Conservation (phyloP, 2,329 filamentous ascomycete species). For the Aspergillus sp. region DNA sequence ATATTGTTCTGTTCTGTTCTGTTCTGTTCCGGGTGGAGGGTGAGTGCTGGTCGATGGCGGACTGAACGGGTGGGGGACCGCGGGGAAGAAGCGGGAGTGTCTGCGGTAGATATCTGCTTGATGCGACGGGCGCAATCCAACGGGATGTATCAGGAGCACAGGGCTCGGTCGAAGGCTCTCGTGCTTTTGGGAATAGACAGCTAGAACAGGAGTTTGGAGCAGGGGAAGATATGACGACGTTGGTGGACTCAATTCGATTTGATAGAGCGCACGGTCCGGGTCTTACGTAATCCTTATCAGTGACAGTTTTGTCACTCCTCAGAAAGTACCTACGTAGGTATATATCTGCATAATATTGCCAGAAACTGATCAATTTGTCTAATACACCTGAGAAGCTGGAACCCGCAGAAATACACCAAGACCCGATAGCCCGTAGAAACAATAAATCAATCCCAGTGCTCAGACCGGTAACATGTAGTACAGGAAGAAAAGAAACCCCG, state of each 20-base stretch:
- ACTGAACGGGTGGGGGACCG: not conserved
- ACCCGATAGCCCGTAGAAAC: slow-evolving; percentile 16
- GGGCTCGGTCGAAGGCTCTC: too few species aligned
- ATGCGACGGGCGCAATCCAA: not conserved
- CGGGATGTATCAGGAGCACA: too few species aligned
- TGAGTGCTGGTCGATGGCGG: not conserved
- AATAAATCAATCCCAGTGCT: not conserved
- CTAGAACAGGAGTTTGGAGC: not conserved
- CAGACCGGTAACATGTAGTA: slow-evolving; percentile 13
- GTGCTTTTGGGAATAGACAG: too few species aligned
- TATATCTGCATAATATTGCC: too few species aligned
- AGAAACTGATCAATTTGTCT: slow-evolving; percentile 28
- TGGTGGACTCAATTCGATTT: not conserved
- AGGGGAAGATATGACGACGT: not conserved
- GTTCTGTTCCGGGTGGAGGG: not conserved
- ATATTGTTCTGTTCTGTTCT: not conserved
- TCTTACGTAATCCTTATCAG: not conserved
- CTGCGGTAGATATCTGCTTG: not conserved
- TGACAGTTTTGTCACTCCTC: not conserved
- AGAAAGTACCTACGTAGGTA: too few species aligned
- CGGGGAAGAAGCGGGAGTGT: not conserved
- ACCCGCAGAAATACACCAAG: slow-evolving; percentile 15
- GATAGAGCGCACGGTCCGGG: not conserved
- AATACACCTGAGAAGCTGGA: slow-evolving; percentile 25
- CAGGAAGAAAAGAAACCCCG: slow-evolving; percentile 11